A percentile compares a stretch with the other conserved stretches of the same genome.
phyloP scores from a whole-genome alignment of 1,284 basidiomycete species.

The Ganoderma multipileum region DNA sequence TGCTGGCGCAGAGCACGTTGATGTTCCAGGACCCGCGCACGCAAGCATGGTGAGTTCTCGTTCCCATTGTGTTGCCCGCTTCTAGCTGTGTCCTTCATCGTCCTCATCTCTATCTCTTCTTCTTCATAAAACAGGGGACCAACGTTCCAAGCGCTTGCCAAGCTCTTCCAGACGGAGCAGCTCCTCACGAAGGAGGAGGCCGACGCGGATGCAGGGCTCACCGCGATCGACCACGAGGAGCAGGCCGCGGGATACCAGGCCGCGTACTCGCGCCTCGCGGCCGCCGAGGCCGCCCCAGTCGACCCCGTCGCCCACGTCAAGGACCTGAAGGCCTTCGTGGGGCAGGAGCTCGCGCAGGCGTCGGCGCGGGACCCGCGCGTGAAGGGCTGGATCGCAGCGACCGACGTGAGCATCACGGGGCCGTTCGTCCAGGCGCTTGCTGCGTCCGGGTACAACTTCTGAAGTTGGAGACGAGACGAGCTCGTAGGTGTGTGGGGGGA shows the following conservation, averaged over 20 bases:
- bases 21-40: slow-evolving; percentile 74
- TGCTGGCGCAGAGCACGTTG: slow-evolving; percentile 77
- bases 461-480: not conserved
- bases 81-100: not conserved
- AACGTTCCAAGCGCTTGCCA: slow-evolving; percentile 76
- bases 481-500: not conserved
- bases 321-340: slow-evolving; percentile 61
- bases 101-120: not conserved
- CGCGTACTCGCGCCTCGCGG: slow-evolving; percentile 90
- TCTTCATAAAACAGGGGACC: slow-evolving; percentile 57
- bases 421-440: slow-evolving; percentile 54
- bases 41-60: slow-evolving; percentile 64
- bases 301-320: slow-evolving; percentile 70
- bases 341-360: slow-evolving; percentile 48
- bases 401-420: slow-evolving; percentile 43
- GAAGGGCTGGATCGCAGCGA: slow-evolving; percentile 46
- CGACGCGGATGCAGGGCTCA: slow-evolving; percentile 70
- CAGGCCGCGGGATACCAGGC: slow-evolving; percentile 92
- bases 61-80: too few species aligned
- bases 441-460: slow-evolving; percentile 27
- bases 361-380: slow-evolving; percentile 41
- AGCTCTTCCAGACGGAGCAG: slow-evolving; percentile 79
- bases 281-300: slow-evolving; percentile 63
- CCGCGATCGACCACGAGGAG: slow-evolving; percentile 89
- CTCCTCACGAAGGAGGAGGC: slow-evolving; percentile 58